Percentiles rank a stretch among this genome's conserved stretches.
Conservation (phyloP, 1,284 basidiomycete genomes). For the Pyrrhoderma lamaoense region DNA sequence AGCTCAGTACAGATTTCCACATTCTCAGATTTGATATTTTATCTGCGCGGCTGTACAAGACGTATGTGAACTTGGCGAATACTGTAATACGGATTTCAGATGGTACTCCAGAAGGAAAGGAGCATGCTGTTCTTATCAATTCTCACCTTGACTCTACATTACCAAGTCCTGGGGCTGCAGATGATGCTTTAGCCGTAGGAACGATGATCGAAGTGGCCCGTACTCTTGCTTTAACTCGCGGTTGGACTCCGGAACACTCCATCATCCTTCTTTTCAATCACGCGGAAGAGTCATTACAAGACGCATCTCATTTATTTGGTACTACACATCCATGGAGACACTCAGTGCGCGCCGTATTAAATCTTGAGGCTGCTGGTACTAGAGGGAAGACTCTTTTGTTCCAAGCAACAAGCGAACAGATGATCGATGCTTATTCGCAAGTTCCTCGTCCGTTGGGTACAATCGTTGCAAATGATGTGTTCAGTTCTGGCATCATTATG, state of each 20-base stretch:
- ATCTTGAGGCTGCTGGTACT: slow-evolving; percentile 91
- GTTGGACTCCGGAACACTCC: slow-evolving; percentile 71
- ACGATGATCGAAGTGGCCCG: slow-evolving; percentile 89
- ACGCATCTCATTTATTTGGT: slow-evolving; percentile 88
- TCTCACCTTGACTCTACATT: slow-evolving; percentile 84
- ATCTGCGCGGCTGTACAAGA: slow-evolving; percentile 81
- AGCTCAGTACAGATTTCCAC: slow-evolving; percentile 34
- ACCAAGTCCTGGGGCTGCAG: slow-evolving; percentile 79
- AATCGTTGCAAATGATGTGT: slow-evolving; percentile 89
- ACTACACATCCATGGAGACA: slow-evolving; percentile 75
- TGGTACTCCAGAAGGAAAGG: slow-evolving; percentile 65
- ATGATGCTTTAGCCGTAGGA: slow-evolving; percentile 83
- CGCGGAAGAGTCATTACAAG: slow-evolving; percentile 91
- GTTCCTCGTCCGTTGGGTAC: slow-evolving; percentile 90
- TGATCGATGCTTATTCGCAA: slow-evolving; percentile 87
- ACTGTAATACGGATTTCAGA: slow-evolving; percentile 86
- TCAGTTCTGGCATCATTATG: slow-evolving; percentile 85
- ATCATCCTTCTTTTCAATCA: slow-evolving; percentile 94
- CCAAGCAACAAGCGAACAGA: slow-evolving; percentile 91
- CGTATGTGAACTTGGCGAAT: slow-evolving; percentile 84
- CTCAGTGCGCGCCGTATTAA: slow-evolving; percentile 82
- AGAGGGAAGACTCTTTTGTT: slow-evolving; percentile 88
- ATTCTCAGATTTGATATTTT: slow-evolving; percentile 67
- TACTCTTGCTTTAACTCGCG: slow-evolving; percentile 68
- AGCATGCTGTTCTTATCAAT: slow-evolving; percentile 83